Evolutionary conservation across 2,329 filamentous ascomycete species (phyloP).

Genomic region (Aspergillus carbonarius): DNA sequence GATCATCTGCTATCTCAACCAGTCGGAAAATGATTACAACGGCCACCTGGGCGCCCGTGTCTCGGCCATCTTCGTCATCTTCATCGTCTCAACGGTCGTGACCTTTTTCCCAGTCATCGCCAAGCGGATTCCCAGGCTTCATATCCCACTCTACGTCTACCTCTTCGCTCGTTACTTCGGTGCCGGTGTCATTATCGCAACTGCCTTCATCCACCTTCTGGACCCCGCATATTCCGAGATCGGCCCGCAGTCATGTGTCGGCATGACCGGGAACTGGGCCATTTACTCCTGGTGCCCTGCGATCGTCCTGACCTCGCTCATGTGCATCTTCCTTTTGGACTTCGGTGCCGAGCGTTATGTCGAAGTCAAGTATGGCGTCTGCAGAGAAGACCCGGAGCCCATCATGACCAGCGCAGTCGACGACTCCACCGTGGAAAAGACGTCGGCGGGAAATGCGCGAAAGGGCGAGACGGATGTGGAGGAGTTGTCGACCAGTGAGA

Average conservation of each 20-base stretch:
- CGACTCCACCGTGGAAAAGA: background rate
- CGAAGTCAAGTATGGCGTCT: constrained; percentile 13
- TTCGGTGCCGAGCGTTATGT: constrained; percentile 15
- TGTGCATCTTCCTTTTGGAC: constrained; percentile 14
- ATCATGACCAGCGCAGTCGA: constrained; percentile 10
- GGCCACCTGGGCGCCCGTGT: constrained; percentile 12
- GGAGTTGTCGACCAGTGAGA: background rate
- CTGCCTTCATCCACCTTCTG: constrained; percentile 16
- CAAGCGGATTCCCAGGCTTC: constrained; percentile 6
- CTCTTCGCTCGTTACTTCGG: constrained; percentile 17
- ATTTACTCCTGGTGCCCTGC: constrained; percentile 16
- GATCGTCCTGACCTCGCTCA: constrained; percentile 12
- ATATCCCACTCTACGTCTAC: constrained; percentile 12
- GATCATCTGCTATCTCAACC: constrained; percentile 11
- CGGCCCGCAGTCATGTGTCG: constrained; percentile 13
- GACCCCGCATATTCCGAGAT: constrained; percentile 16
- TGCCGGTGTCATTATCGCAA: constrained; percentile 14
- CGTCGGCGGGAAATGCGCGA: background rate
- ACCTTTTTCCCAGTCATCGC: constrained; percentile 16
- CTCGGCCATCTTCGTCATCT: constrained; percentile 16
- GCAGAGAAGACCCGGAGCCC: constrained; percentile 9
- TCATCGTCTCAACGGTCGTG: constrained; percentile 11
- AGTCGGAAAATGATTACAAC: constrained; percentile 12
- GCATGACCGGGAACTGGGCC: constrained; percentile 15
- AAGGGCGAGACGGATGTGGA: constrained; percentile 7